A percentile compares a stretch with the other conserved stretches of the same genome.
These are phyloP conservation scores for Gentiana macrophylla DNA, from an alignment of 257 asterid genomes.

Conservation along the genomic window DNA sequence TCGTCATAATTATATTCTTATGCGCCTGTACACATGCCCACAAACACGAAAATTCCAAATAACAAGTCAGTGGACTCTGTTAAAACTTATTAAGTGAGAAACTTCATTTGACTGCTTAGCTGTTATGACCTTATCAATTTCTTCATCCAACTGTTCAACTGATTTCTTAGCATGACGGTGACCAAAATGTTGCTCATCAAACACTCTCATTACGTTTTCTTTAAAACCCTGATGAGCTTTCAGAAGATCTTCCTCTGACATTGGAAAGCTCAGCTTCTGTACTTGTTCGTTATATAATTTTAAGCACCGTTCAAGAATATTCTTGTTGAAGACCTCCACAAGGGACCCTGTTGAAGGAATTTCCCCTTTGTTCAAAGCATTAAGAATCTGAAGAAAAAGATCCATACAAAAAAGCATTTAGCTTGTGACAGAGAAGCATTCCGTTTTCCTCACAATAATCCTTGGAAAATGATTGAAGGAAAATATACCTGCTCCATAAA, in stretches of 20 bases:
- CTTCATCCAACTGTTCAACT: slow-evolving; percentile 66
- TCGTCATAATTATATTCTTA: slow-evolving; percentile 53
- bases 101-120: neutral
- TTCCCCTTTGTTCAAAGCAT: slow-evolving; percentile 96
- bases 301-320: slow-evolving; percentile 65
- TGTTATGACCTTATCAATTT: slow-evolving; percentile 51
- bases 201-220: slow-evolving; percentile 49
- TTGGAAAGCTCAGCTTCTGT: slow-evolving; percentile 50
- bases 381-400: slow-evolving; percentile 60
- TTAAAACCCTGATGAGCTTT: slow-evolving; percentile 52
- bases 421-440: slow-evolving; percentile 30
- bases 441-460: too few species aligned
- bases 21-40: slow-evolving; percentile 34
- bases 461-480: too few species aligned
- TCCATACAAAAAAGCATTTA: slow-evolving; percentile 60
- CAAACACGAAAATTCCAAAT: slow-evolving; percentile 14
- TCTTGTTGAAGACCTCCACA: slow-evolving; percentile 92
- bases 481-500: slow-evolving; percentile 72
- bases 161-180: slow-evolving; percentile 90
- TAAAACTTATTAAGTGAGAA: neutral
- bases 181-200: slow-evolving; percentile 94
- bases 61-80: neutral
- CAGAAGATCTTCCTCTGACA: slow-evolving; percentile 47
- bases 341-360: slow-evolving; percentile 96
- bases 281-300: slow-evolving; percentile 48